Evolutionary conservation across 2,329 filamentous ascomycete species (phyloP).

Genomic region (Calonectria ilicicola): DNA sequence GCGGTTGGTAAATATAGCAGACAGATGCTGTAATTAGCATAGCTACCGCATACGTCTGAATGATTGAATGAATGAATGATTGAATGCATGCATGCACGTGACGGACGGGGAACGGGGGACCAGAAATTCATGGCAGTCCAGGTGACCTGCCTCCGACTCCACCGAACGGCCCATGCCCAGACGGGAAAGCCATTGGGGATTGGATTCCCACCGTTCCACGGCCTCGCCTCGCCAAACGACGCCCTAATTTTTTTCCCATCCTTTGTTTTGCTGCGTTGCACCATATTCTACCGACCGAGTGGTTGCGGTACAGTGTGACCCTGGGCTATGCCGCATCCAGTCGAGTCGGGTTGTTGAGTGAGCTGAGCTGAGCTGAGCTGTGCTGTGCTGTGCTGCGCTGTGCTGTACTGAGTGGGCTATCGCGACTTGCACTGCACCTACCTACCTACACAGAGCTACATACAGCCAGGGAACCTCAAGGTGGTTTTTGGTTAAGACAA

Average conservation of each 20-base stretch:
- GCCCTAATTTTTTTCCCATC: background rate
- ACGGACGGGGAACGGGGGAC: conserved; percentile 15
- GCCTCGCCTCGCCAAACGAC: conserved; percentile 15
- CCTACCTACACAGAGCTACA: too few relatives aligned
- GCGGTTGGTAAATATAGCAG: too few relatives aligned
- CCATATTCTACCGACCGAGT: background rate
- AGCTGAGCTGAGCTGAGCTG: background rate
- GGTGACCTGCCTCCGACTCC: conserved; percentile 41
- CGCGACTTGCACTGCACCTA: background rate
- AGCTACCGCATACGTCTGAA: too few relatives aligned
- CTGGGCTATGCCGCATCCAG: conserved; percentile 2
- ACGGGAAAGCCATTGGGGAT: conserved; percentile 26
- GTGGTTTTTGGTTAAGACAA: too few relatives aligned
- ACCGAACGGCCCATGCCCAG: conserved; percentile 42
- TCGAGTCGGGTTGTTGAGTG: background rate
- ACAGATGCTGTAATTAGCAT: too few relatives aligned
- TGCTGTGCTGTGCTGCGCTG: background rate
- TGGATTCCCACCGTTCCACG: conserved; percentile 20
- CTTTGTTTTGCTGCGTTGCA: background rate
- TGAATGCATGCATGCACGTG: conserved; percentile 37
- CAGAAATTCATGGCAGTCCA: conserved; percentile 42
- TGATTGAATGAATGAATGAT: too few relatives aligned
- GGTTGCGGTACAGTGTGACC: background rate
- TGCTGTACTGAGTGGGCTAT: background rate
- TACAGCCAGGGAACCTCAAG: background rate